These are phyloP conservation scores for Viola pubescens DNA, from an alignment of 441 rosid genomes.

Conservation along the genomic window DNA sequence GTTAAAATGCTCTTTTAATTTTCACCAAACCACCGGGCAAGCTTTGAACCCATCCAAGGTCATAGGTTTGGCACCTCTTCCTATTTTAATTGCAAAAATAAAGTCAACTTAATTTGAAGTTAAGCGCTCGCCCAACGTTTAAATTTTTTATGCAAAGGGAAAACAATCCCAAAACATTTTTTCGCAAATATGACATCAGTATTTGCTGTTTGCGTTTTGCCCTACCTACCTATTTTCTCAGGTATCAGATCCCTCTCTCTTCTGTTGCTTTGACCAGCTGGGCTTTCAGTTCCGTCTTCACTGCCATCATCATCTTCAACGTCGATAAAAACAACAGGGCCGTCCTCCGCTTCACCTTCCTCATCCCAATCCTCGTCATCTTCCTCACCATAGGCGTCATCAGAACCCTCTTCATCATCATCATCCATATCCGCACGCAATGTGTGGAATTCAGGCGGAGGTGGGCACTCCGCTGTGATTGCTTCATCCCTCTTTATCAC, in stretches of 20 bases:
- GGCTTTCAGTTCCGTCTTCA: slow-evolving; percentile 15
- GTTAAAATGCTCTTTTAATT: too few relatives aligned
- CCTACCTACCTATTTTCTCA: slow-evolving; percentile 16
- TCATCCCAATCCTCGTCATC: slow-evolving; percentile 28
- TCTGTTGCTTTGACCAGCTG: slow-evolving; percentile 13
- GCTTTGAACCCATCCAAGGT: too few relatives aligned
- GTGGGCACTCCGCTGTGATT: slow-evolving; percentile 61
- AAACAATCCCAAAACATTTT: too few relatives aligned
- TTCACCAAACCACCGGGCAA: too few relatives aligned
- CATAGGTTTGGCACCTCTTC: too few relatives aligned
- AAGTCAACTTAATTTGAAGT: too few relatives aligned
- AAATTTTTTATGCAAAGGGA: too few relatives aligned
- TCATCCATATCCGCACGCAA: slow-evolving; percentile 36
- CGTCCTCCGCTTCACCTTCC: slow-evolving; percentile 36
- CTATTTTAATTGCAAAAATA: too few relatives aligned
- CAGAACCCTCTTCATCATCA: slow-evolving; percentile 28
- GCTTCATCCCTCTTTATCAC: slow-evolving; percentile 79
- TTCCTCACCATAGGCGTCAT: slow-evolving; percentile 33
- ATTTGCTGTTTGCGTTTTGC: too few relatives aligned
- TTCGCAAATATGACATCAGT: not conserved
- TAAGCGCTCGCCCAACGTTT: too few relatives aligned
- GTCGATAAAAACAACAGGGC: slow-evolving; percentile 18
- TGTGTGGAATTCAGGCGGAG: slow-evolving; percentile 77
- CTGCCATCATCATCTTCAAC: slow-evolving; percentile 25
- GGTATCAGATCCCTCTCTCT: slow-evolving; percentile 22